phyloP scores from a whole-genome alignment of 495 filamentous ascomycete genomes.

The Hyaloscypha variabilis region DNA sequence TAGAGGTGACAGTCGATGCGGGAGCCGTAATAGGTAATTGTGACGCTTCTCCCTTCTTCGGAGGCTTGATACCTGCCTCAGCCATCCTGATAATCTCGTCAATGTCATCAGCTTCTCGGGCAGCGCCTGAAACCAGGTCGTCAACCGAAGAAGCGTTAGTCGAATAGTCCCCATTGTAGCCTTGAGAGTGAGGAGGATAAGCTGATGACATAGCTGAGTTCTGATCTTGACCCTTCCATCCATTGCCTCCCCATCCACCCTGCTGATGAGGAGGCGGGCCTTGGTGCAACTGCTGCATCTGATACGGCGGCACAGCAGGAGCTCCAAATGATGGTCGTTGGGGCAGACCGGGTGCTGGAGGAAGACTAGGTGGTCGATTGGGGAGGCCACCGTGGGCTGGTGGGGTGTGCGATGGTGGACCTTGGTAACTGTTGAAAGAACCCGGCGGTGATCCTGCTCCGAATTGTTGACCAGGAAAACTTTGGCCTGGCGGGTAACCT shows the following conservation, averaged over 20 bases:
- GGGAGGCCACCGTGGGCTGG: slow-evolving; percentile 37
- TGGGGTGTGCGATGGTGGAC: slow-evolving; percentile 39
- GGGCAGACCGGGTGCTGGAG: slow-evolving; percentile 60
- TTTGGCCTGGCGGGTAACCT: slow-evolving; percentile 23
- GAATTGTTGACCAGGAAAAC: slow-evolving; percentile 26
- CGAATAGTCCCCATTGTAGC: slow-evolving; percentile 33
- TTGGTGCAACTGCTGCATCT: slow-evolving; percentile 68
- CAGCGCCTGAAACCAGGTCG: slow-evolving; percentile 59
- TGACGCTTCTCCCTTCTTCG: slow-evolving; percentile 46
- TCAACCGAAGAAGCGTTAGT: slow-evolving; percentile 57
- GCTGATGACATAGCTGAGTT: slow-evolving; percentile 39
- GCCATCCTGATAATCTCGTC: slow-evolving; percentile 61
- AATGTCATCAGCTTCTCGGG: slow-evolving; percentile 53
- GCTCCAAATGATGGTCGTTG: slow-evolving; percentile 64
- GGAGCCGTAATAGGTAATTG: slow-evolving; percentile 28
- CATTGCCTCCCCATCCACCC: slow-evolving; percentile 32
- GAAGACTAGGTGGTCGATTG: slow-evolving; percentile 52
- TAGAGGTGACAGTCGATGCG: slow-evolving; percentile 28
- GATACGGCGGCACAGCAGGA: slow-evolving; percentile 54
- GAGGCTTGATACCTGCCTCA: slow-evolving; percentile 56
- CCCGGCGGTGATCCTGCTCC: slow-evolving; percentile 47
- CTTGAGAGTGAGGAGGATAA: slow-evolving; percentile 35
- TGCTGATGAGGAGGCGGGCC: slow-evolving; percentile 37
- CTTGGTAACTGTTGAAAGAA: slow-evolving; percentile 43
- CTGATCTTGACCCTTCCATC: slow-evolving; percentile 35